These are phyloP conservation scores for Nectriaceae sp. DNA, from an alignment of 2,329 filamentous ascomycete genomes.

Conservation along the genomic window DNA sequence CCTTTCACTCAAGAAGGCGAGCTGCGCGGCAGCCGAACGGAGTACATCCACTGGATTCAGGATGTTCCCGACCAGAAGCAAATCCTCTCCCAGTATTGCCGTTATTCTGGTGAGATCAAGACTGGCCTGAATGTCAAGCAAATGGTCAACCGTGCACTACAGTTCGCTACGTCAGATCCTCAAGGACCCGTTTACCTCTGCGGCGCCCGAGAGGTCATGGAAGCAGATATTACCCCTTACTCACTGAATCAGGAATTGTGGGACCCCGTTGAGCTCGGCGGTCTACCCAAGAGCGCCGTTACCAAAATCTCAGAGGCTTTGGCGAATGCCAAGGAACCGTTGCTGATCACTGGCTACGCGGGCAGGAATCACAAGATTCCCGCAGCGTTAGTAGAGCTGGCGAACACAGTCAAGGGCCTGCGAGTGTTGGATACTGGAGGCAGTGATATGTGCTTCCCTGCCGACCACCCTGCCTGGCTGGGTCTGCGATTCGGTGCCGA, in stretches of 20 bases:
- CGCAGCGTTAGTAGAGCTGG: conserved; percentile 64
- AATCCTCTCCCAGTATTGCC: conserved; percentile 82
- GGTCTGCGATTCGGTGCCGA: conserved; percentile 76
- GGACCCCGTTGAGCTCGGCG: conserved; percentile 70
- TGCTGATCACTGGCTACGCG: conserved; percentile 71
- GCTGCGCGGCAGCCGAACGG: conserved; percentile 73
- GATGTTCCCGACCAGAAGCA: conserved; percentile 80
- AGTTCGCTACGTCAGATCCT: conserved; percentile 77
- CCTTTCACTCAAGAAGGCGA: conserved; percentile 79
- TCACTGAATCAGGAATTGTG: conserved; percentile 68
- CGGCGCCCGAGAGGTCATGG: conserved; percentile 80
- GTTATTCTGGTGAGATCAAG: conserved; percentile 81
- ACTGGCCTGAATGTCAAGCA: conserved; percentile 85
- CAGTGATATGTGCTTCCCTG: conserved; percentile 80
- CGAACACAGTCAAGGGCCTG: conserved; percentile 67
- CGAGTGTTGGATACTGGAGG: conserved; percentile 76
- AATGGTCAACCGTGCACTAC: conserved; percentile 81
- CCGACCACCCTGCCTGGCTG: conserved; percentile 66
- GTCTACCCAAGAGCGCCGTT: conserved; percentile 53
- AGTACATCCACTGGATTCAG: conserved; percentile 87
- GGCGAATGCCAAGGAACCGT: conserved; percentile 62
- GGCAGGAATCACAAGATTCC: conserved; percentile 69
- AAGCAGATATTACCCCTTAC: conserved; percentile 79
- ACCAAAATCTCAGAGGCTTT: conserved; percentile 63
- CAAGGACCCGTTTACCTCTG: conserved; percentile 79